A percentile compares a stretch with the other conserved stretches of the same genome.
Evolutionary conservation across 2,329 filamentous ascomycete genomes (phyloP).

Genomic region (Colletotrichum lupini): DNA sequence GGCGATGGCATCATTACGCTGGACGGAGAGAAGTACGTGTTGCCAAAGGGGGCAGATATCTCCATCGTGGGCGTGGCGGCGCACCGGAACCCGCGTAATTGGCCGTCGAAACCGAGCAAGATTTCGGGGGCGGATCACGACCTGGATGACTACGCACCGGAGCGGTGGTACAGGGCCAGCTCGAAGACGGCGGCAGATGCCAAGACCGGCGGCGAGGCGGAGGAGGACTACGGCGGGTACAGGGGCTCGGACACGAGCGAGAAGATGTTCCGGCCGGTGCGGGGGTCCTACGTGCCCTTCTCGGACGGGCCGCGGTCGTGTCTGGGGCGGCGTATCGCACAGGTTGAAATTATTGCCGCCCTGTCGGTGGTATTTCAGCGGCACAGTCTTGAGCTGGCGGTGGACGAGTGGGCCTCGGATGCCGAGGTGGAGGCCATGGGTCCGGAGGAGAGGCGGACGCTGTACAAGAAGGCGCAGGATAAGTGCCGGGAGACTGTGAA

Average conservation of each 20-base stretch:
- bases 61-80: constrained; percentile 65
- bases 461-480: constrained; percentile 72
- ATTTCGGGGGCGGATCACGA: constrained; percentile 61
- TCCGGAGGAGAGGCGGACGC: constrained; percentile 53
- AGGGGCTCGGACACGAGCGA: constrained; percentile 70
- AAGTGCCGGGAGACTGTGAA: constrained; percentile 63
- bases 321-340: constrained; percentile 67
- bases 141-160: constrained; percentile 75
- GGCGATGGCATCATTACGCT: constrained; percentile 68
- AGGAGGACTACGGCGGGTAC: constrained; percentile 68
- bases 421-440: constrained; percentile 65
- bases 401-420: constrained; percentile 67
- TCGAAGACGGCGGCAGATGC: constrained; percentile 38
- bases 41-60: constrained; percentile 69
- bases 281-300: constrained; percentile 69
- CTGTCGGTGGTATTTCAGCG: constrained; percentile 66
- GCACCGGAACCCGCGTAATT: constrained; percentile 78
- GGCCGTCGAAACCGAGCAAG: constrained; percentile 68
- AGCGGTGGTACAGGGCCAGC: constrained; percentile 72
- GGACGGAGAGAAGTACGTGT: constrained; percentile 65
- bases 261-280: constrained; percentile 68
- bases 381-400: constrained; percentile 77
- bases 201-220: constrained; percentile 33
- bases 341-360: constrained; percentile 67
- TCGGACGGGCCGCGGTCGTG: constrained; percentile 68